Evolutionary conservation across 371 early-diverging fungal species (phyloP).

Genomic region (Mucor lusitanicus): DNA sequence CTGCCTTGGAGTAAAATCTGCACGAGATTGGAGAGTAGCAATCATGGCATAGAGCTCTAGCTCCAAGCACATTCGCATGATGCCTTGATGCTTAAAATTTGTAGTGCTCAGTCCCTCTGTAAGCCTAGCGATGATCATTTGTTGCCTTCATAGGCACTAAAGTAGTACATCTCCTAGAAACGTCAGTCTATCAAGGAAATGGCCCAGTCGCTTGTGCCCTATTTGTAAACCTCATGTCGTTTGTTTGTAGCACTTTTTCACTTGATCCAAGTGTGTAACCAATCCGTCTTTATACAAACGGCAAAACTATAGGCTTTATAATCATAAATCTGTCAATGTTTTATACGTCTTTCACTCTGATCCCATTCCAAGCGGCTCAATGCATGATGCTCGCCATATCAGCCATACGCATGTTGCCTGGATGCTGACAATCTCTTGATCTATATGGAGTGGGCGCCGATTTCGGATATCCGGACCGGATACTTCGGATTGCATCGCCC

Average conservation of each 20-base stretch:
- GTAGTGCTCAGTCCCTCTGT: too few species aligned
- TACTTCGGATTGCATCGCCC: background rate
- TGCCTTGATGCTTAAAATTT: too few species aligned
- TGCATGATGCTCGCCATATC: background rate
- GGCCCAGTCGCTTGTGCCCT: background rate
- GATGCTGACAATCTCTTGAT: background rate
- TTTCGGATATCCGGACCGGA: slow-evolving; percentile 9
- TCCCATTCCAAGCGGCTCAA: background rate
- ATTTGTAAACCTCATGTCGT: background rate
- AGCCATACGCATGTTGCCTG: background rate
- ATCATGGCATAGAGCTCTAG: background rate
- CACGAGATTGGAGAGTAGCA: too few species aligned
- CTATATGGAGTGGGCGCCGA: background rate
- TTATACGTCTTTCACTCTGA: background rate
- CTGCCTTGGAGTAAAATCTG: background rate
- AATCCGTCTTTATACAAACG: background rate
- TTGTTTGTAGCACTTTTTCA: background rate
- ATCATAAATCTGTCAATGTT: background rate
- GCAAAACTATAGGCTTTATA: background rate
- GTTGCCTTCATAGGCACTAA: background rate
- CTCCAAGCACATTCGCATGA: background rate
- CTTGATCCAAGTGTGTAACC: background rate
- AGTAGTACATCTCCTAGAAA: background rate
- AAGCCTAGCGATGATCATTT: background rate
- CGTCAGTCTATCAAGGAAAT: background rate